Base-by-base conservation (phyloP, 2,329 filamentous ascomycete genomes). In the Claviceps pazoutovae region DNA sequence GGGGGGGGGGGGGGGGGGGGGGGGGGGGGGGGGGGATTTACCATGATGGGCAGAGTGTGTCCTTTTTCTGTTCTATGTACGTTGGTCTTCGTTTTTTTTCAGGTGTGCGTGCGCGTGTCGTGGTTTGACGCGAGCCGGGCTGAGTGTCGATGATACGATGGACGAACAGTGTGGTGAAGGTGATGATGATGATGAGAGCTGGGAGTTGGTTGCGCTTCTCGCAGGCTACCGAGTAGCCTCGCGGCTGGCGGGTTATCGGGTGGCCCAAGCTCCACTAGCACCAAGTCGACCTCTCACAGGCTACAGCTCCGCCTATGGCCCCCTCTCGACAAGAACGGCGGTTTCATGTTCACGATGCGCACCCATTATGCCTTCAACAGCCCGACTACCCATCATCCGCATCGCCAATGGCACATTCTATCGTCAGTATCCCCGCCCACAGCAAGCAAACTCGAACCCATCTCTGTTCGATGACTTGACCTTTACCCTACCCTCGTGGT, bases 341-440 rank as follows among this genome's bases (percentile, higher is more conserved):
- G 17, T 3, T n/a, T 19, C 19, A 39, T n/a, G n/a, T n/a, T n/a
- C 38, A 39, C 16, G 26, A 30, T 30, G 26, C 26, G 8, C 26
- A 19, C n/a, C 9, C 7, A 43, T 30, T 14, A 45, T 45, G 43
- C 4, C 43, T n/a, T 30, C 13, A 26, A 7, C 42, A 19, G 11
- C 19, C 7, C 23, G 68, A 53, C 67, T 70, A 21, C 82, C 85
- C 42, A 74, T 90, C 54, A 78, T 95, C 56, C 74, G 74, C 60
- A 89, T 95, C 62, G 64, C 76, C 61, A 82, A 89, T 70, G 89
- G 79, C 66, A 91, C 87, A 1, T 94, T 95, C 67, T 94, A 91
- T 69, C 80, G 82, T 42, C 77, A 82, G 48, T 83, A 90, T 64
- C 86, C 87, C 13, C 75, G 69, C 48, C 67, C 75, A 30, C 61